phyloP scores from a whole-genome alignment of 78 protist genomes.

The Dictyostelium brefeldianum region DNA sequence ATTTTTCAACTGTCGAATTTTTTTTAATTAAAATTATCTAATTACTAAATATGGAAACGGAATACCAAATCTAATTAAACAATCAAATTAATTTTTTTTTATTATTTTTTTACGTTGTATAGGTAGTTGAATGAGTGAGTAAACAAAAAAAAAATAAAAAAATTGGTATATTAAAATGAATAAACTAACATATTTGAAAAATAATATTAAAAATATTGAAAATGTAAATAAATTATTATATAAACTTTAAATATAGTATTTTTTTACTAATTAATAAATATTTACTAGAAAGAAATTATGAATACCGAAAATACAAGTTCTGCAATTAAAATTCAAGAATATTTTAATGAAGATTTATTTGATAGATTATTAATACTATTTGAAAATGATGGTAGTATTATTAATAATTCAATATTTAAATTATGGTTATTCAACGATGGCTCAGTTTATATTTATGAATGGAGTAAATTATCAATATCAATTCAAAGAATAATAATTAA shows the following conservation, averaged over 20 bases:
- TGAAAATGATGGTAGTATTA: background rate
- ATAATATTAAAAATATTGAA: background rate
- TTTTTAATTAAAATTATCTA: too few species aligned
- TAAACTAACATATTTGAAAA: background rate
- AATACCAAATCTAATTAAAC: too few species aligned
- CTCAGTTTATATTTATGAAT: background rate
- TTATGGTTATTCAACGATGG: background rate
- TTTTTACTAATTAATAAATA: too few species aligned
- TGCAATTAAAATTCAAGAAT: background rate
- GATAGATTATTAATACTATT: background rate
- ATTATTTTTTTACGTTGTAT: too few species aligned
- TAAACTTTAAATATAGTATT: background rate
- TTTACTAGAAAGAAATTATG: background rate
- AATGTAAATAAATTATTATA: background rate
- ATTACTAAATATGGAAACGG: too few species aligned
- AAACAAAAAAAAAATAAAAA: too few species aligned
- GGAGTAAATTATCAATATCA: background rate
- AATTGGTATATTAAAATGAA: too few species aligned
- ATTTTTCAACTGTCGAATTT: too few species aligned
- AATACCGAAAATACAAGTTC: background rate
- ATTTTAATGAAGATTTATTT: background rate
- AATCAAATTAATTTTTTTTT: too few species aligned
- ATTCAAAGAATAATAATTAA: background rate
- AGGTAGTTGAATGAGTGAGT: too few species aligned
- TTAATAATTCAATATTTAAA: background rate